Percentiles rank a stretch among this genome's conserved stretches.
Conservation (phyloP, 2,329 filamentous ascomycete species). For the Gyromitra esculenta region DNA sequence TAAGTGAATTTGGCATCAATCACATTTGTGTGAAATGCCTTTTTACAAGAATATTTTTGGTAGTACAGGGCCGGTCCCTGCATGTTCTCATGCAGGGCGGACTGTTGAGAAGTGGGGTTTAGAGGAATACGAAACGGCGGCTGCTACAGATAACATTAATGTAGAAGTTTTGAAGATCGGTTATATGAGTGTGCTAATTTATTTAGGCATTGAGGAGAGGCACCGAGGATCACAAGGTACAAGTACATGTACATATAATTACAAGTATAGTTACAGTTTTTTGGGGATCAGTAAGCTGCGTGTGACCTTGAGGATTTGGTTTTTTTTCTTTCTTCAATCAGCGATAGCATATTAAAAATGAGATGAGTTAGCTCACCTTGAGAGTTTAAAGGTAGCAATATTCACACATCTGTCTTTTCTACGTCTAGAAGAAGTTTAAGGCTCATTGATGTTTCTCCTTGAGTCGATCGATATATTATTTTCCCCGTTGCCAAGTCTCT, state of each 20-base stretch:
- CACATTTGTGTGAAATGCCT: slow-evolving; percentile 17
- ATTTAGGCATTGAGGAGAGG: slow-evolving; percentile 6
- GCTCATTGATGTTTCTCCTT: neutral
- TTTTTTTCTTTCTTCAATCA: slow-evolving; percentile 3
- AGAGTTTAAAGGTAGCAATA: neutral
- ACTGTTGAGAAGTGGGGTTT: slow-evolving; percentile 41
- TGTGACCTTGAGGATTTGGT: neutral
- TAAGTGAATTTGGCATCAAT: slow-evolving; percentile 27
- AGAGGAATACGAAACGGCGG: slow-evolving; percentile 41
- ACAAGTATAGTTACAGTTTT: slow-evolving; percentile 28
- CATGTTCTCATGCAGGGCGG: slow-evolving; percentile 43
- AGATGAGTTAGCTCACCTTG: neutral
- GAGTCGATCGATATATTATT: neutral
- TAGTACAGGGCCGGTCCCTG: slow-evolving; percentile 33
- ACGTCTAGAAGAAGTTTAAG: neutral
- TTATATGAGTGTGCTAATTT: slow-evolving; percentile 19
- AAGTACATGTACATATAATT: too few species aligned
- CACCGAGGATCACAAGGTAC: slow-evolving; percentile 1
- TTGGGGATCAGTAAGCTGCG: neutral
- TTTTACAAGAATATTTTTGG: neutral
- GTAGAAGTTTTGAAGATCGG: slow-evolving; percentile 15
- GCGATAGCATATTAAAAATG: neutral
- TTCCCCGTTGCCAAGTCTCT: neutral
- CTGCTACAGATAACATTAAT: slow-evolving; percentile 18
- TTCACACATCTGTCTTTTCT: neutral